phyloP scores from a whole-genome alignment of 306 rosid genomes.

The Cucumis sativus region DNA sequence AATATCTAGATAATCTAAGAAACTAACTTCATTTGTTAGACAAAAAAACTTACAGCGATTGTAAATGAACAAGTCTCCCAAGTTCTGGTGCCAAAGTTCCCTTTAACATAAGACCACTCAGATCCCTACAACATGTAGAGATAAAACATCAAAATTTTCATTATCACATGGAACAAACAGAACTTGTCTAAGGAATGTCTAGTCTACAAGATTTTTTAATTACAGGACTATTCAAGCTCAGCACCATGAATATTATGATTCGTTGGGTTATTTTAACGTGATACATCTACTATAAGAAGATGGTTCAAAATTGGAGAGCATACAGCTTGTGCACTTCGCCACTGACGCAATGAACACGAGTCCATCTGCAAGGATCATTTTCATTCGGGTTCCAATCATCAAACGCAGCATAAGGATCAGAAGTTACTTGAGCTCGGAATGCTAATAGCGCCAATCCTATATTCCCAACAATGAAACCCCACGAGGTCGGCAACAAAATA shows the following conservation, averaged over 20 bases:
- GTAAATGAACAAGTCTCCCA: conserved; percentile 52
- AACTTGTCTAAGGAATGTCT: not conserved
- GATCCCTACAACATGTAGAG: conserved; percentile 40
- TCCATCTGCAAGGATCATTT: conserved; percentile 61
- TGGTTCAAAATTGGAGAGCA: not conserved
- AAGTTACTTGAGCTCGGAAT: conserved; percentile 39
- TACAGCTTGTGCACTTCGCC: conserved; percentile 58
- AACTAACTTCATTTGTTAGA: not conserved
- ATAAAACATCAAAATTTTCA: not conserved
- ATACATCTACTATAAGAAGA: not conserved
- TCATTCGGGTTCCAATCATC: conserved; percentile 61
- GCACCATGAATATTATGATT: not conserved
- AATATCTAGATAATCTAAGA: not conserved
- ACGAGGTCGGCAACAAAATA: not conserved
- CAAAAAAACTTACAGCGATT: conserved; percentile 49
- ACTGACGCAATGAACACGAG: conserved; percentile 50
- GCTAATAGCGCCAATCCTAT: conserved; percentile 53
- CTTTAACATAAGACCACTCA: conserved; percentile 49
- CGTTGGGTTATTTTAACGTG: not conserved
- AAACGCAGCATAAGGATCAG: conserved; percentile 51
- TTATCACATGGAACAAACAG: too few species aligned
- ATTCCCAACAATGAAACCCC: conserved; percentile 13
- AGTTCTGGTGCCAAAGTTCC: conserved; percentile 84
- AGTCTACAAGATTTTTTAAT: not conserved
- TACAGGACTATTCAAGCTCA: not conserved